A percentile compares a stretch with the other conserved stretches of the same genome.
Conservation (phyloP, 305 asterid species). For the Fraxinus albicans region DNA sequence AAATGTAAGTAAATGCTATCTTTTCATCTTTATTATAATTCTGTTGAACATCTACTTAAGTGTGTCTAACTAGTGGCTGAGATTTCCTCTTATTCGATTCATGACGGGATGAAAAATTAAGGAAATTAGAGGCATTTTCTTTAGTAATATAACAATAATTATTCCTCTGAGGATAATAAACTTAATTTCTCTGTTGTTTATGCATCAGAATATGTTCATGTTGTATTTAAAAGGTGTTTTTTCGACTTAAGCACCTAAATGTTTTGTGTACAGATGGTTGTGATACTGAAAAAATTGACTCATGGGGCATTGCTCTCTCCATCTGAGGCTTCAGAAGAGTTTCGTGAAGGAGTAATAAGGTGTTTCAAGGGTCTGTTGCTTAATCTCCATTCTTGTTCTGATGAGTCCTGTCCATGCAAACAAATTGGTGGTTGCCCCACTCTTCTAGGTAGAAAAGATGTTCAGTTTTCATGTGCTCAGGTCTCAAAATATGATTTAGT, state of each 20-base stretch:
- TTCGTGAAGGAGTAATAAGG: slow-evolving; percentile 82
- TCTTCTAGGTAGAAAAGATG: slow-evolving; percentile 40
- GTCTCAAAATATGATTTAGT: slow-evolving; percentile 31
- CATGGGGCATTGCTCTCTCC: slow-evolving; percentile 80
- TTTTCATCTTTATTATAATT: neutral
- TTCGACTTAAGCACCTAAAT: slow-evolving; percentile 13
- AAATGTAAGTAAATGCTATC: neutral
- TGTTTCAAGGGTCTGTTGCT: slow-evolving; percentile 77
- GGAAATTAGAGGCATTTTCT: neutral
- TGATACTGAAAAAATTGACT: slow-evolving; percentile 75
- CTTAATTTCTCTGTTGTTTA: slow-evolving; percentile 2
- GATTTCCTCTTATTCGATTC: neutral
- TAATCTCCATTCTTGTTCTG: slow-evolving; percentile 61
- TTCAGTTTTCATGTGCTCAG: slow-evolving; percentile 30
- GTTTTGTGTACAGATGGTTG: slow-evolving; percentile 60
- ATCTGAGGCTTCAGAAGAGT: slow-evolving; percentile 92
- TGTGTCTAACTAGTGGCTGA: neutral
- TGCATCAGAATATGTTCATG: neutral
- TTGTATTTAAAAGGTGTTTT: slow-evolving; percentile 14
- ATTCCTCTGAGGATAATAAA: slow-evolving; percentile 3
- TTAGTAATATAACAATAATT: neutral
- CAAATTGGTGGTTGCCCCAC: slow-evolving; percentile 45
- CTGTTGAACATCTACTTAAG: neutral
- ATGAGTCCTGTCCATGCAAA: slow-evolving; percentile 72
- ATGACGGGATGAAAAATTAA: neutral